Evolutionary conservation across 2,329 filamentous ascomycete species (phyloP).

Genomic region (Fusarium pseudoanthophilum): DNA sequence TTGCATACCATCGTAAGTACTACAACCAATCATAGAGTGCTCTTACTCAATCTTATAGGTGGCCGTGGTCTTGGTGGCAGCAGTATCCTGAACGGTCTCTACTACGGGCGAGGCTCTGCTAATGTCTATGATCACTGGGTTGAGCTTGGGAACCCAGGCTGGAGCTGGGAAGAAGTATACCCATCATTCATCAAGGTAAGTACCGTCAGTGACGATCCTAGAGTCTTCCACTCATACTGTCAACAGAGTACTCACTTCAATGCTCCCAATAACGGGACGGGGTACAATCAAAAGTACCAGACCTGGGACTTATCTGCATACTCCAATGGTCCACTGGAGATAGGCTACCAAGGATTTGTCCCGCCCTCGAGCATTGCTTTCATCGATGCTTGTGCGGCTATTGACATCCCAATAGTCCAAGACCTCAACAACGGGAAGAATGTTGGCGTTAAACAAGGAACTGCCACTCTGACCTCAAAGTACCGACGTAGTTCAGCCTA

Average conservation of each 20-base stretch:
- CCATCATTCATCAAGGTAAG: conserved; percentile 7
- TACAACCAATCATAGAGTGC: too few species aligned
- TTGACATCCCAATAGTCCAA: background rate
- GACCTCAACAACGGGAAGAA: conserved; percentile 14
- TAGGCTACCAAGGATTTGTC: conserved; percentile 9
- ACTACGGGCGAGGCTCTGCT: conserved; percentile 14
- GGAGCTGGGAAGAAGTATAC: conserved; percentile 13
- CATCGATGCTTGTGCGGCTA: conserved; percentile 7
- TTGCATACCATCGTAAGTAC: conserved; percentile 15
- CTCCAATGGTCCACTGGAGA: background rate
- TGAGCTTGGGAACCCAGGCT: conserved; percentile 4
- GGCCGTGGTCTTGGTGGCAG: conserved; percentile 9
- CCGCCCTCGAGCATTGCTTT: conserved; percentile 10
- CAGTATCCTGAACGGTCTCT: conserved; percentile 17
- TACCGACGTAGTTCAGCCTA: conserved; percentile 12
- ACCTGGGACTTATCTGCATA: conserved; percentile 4
- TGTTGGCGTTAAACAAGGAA: conserved; percentile 2
- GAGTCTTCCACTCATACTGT: rapidly evolving
- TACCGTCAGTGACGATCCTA: rapidly evolving
- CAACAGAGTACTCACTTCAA: conserved; percentile 8
- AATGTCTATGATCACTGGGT: conserved; percentile 21
- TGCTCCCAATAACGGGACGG: conserved; percentile 2
- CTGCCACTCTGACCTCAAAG: background rate
- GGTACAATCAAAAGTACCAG: conserved; percentile 5
- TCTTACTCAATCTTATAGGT: background rate